Evolutionary conservation across 495 filamentous ascomycete genomes (phyloP).

Genomic region (Delitschia confertaspora): DNA sequence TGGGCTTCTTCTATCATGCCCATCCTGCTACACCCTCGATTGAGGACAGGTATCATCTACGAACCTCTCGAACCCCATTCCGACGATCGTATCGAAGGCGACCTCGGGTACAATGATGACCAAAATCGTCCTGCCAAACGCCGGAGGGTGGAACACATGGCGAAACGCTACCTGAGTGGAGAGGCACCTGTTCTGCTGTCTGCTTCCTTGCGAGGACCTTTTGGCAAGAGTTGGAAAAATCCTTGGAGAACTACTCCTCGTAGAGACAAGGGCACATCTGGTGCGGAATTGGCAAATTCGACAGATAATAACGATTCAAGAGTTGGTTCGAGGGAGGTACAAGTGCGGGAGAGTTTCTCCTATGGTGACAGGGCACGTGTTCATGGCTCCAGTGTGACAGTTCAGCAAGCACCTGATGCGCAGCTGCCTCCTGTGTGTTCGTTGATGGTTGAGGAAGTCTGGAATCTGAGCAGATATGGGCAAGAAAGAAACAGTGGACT

Average conservation of each 20-base stretch:
- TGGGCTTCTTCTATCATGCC: too few relatives aligned
- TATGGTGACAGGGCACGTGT: too few relatives aligned
- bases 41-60: constrained; percentile 5
- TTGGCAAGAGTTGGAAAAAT: constrained; percentile 22
- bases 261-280: background rate
- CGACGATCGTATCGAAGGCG: background rate
- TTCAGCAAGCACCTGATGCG: too few relatives aligned
- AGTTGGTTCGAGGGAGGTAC: too few relatives aligned
- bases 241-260: constrained; percentile 15
- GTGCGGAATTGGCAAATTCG: background rate
- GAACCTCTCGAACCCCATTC: constrained; percentile 1
- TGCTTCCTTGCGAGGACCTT: constrained; percentile 18
- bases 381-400: too few relatives aligned
- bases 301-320: too few relatives aligned
- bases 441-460: too few relatives aligned
- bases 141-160: constrained; percentile 18
- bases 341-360: too few relatives aligned
- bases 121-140: constrained; percentile 17
- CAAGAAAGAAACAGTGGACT: too few relatives aligned
- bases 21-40: background rate
- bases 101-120: constrained; percentile 3
- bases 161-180: constrained; percentile 13
- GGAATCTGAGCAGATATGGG: too few relatives aligned
- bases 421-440: too few relatives aligned
- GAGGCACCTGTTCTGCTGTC: constrained; percentile 16